These are phyloP conservation scores for Verticillium alfalfae DNA, from an alignment of 2,329 filamentous ascomycete species.

Conservation along the genomic window DNA sequence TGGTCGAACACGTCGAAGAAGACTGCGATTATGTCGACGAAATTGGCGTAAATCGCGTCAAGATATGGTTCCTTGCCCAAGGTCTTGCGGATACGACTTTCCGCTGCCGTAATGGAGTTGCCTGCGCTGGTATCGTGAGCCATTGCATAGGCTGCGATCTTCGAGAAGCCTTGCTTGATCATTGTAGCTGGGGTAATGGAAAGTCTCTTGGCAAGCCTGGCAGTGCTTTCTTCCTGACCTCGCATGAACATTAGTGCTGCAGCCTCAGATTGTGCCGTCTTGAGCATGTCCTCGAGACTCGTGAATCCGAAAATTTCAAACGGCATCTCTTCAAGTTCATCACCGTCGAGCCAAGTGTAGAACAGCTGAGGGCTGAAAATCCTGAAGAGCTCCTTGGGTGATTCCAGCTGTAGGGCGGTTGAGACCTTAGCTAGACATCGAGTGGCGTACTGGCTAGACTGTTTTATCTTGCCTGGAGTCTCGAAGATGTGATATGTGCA, in stretches of 20 bases:
- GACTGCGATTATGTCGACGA: slow-evolving; percentile 69
- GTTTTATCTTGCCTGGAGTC: slow-evolving; percentile 66
- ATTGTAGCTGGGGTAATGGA: slow-evolving; percentile 49
- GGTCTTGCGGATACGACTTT: slow-evolving; percentile 61
- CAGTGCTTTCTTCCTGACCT: slow-evolving; percentile 58
- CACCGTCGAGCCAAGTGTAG: slow-evolving; percentile 78
- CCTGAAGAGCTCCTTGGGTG: slow-evolving; percentile 67
- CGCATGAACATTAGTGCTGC: slow-evolving; percentile 80
- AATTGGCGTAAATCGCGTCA: slow-evolving; percentile 59
- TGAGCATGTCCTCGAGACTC: slow-evolving; percentile 62
- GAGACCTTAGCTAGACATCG: slow-evolving; percentile 67
- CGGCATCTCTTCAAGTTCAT: slow-evolving; percentile 67
- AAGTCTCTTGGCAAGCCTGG: slow-evolving; percentile 55
- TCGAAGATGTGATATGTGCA: slow-evolving; percentile 95
- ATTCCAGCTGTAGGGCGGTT: slow-evolving; percentile 54
- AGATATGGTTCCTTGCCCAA: slow-evolving; percentile 64
- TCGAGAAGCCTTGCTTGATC: slow-evolving; percentile 66
- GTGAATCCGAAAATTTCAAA: slow-evolving; percentile 79
- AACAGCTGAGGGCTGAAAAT: slow-evolving; percentile 86
- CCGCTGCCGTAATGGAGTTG: slow-evolving; percentile 46
- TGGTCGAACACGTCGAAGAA: slow-evolving; percentile 76
- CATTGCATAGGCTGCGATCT: slow-evolving; percentile 76
- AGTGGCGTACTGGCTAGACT: slow-evolving; percentile 64
- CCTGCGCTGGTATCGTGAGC: slow-evolving; percentile 61
- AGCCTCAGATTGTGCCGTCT: slow-evolving; percentile 69